Conservation (phyloP, 306 rosid genomes). For the Prunus persica region Prunus_persica_NCBIv2 NC_034012.1:15204501-15205000, state of each 20-base stretch:
- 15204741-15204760: conserved; percentile 60
- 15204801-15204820: conserved; percentile 64
- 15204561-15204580: too few relatives aligned
- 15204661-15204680: too few relatives aligned
- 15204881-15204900: conserved; percentile 59
- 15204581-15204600: too few relatives aligned
- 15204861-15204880: conserved; percentile 50
- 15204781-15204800: conserved; percentile 70
- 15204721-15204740: conserved; percentile 77
- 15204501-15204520: conserved; percentile 61
- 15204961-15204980: conserved; percentile 28
- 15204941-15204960: conserved; percentile 58
- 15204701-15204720: conserved; percentile 61
- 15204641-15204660: too few relatives aligned
- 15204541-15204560: too few relatives aligned
- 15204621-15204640: too few relatives aligned
- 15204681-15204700: not conserved
- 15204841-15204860: conserved; percentile 81
- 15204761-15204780: conserved; percentile 59
- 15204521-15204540: not conserved
- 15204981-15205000: too few relatives aligned
- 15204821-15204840: conserved; percentile 81
- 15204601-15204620: too few relatives aligned
- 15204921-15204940: conserved; percentile 52
- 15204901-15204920: conserved; percentile 62